These are phyloP conservation scores for Eurotiales sp. DNA, from an alignment of 2,329 filamentous ascomycete genomes.

Conservation along the genomic window DNA sequence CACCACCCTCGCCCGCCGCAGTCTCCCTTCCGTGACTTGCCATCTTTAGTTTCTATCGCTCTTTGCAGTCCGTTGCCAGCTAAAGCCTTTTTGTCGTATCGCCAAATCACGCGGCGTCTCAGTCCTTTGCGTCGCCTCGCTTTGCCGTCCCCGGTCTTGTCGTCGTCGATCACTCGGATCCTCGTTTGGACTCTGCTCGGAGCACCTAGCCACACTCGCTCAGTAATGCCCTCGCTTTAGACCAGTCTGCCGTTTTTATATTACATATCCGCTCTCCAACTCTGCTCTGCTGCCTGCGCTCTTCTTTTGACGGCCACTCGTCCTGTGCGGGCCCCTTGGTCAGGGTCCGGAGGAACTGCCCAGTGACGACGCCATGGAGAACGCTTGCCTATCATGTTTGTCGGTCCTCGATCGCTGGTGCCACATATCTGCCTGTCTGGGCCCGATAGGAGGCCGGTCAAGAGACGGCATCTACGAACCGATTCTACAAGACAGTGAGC, in stretches of 20 bases:
- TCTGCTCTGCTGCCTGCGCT: constrained; percentile 6
- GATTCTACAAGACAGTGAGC: constrained; percentile 89
- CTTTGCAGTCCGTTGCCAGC: not conserved
- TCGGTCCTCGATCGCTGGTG: constrained; percentile 42
- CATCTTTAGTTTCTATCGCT: not conserved
- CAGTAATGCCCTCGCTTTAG: constrained; percentile 16
- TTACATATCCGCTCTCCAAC: constrained; percentile 5
- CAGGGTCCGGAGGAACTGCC: constrained; percentile 28
- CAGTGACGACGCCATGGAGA: constrained; percentile 39
- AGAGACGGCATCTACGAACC: constrained; percentile 80
- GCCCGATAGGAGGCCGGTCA: constrained; percentile 59
- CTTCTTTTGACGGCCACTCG: constrained; percentile 4
- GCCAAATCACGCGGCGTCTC: constrained; percentile 26
- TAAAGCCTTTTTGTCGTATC: constrained; percentile 9
- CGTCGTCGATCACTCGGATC: constrained; percentile 12
- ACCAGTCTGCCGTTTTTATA: constrained; percentile 16
- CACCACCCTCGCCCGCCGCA: not conserved
- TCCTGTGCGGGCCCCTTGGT: constrained; percentile 22
- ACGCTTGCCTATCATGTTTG: constrained; percentile 40
- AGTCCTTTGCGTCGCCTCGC: constrained; percentile 19
- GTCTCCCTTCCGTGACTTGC: constrained; percentile 11
- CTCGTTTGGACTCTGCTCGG: constrained; percentile 2
- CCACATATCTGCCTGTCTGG: constrained; percentile 41
- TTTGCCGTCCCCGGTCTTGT: too few relatives aligned
- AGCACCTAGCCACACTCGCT: constrained; percentile 11